Percentiles rank a stretch among this genome's conserved stretches.
phyloP scores from a whole-genome alignment of 2,329 filamentous ascomycete species.

The Emmonsiellopsis sp. region DNA sequence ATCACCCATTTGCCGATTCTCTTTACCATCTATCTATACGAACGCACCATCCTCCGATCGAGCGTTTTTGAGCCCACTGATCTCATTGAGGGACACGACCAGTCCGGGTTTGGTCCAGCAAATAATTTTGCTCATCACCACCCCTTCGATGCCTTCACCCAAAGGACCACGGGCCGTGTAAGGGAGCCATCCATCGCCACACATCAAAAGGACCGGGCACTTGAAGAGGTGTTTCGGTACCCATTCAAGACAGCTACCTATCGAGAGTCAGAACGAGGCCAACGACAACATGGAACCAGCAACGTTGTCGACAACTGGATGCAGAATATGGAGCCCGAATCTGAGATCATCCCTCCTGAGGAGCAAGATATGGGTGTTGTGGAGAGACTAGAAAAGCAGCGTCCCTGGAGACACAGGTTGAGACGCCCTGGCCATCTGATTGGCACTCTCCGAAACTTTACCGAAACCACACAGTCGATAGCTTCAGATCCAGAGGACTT shows the following conservation, averaged over 20 bases:
- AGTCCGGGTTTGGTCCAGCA: conserved; percentile 41
- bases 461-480: conserved; percentile 44
- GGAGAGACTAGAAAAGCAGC: conserved; percentile 47
- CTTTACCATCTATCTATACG: conserved; percentile 79
- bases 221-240: conserved; percentile 82
- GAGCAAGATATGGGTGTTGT: conserved; percentile 53
- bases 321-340: conserved; percentile 54
- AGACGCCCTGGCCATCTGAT: conserved; percentile 25
- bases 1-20: conserved; percentile 80
- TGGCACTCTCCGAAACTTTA: conserved; percentile 36
- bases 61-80: conserved; percentile 76
- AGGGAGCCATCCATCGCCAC: conserved; percentile 82
- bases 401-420: conserved; percentile 40
- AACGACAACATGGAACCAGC: conserved; percentile 63
- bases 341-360: conserved; percentile 46
- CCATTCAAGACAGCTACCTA: conserved; percentile 55
- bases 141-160: conserved; percentile 61
- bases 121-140: conserved; percentile 50
- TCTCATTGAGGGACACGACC: conserved; percentile 63
- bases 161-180: conserved; percentile 50
- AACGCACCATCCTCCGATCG: conserved; percentile 66
- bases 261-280: conserved; percentile 47
- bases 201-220: conserved; percentile 77
- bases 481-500: conserved; percentile 49
- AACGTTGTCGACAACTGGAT: conserved; percentile 87